These are phyloP conservation scores for Rosa multiflora DNA, from an alignment of 306 rosid genomes.

Conservation along the genomic window DNA sequence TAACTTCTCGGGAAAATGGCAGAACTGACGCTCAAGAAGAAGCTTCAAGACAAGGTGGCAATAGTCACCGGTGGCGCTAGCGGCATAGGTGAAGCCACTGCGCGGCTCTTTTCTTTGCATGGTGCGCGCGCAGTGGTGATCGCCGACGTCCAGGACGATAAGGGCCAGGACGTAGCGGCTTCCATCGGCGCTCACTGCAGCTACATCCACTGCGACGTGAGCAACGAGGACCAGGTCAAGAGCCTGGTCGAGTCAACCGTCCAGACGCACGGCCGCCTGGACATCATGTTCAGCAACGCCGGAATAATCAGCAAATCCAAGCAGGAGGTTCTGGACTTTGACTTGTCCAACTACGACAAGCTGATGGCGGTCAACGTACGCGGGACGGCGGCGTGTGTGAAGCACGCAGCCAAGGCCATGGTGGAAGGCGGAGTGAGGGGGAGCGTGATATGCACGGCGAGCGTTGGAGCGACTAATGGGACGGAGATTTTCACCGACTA, in stretches of 20 bases:
- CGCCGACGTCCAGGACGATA: conserved; percentile 54
- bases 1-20: neutral
- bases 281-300: conserved; percentile 71
- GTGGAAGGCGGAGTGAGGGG: conserved; percentile 43
- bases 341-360: conserved; percentile 30
- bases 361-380: conserved; percentile 32
- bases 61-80: conserved; percentile 63
- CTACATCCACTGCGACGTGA: conserved; percentile 55
- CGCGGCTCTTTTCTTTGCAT: conserved; percentile 30
- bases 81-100: conserved; percentile 67
- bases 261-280: conserved; percentile 33
- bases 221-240: conserved; percentile 49
- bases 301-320: conserved; percentile 30
- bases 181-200: conserved; percentile 43
- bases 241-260: conserved; percentile 41
- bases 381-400: conserved; percentile 50
- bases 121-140: conserved; percentile 51
- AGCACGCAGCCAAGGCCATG: conserved; percentile 55
- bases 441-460: conserved; percentile 50
- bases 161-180: conserved; percentile 37
- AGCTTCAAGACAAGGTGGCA: conserved; percentile 48
- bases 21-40: neutral
- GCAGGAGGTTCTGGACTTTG: conserved; percentile 39
- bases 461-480: conserved; percentile 7
- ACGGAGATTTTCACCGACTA: neutral